A percentile compares a stretch with the other conserved stretches of the same genome.
phyloP scores from a whole-genome alignment of 2,329 filamentous ascomycete genomes.

The Pyrenochaeta sp. region DNA sequence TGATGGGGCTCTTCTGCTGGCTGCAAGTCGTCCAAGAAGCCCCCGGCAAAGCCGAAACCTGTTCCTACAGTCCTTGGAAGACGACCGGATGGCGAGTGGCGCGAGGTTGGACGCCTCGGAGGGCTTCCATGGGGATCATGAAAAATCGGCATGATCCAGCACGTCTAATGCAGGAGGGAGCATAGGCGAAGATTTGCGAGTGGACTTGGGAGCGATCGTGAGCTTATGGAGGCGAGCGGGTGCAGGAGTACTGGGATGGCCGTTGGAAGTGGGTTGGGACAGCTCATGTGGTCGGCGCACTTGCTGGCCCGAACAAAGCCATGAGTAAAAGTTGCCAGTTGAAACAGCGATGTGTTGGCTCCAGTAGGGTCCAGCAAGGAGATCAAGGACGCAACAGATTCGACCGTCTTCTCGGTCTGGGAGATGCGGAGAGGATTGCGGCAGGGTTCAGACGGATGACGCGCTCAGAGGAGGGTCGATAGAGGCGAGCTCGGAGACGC shows the following conservation, averaged over 20 bases:
- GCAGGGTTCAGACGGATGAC: constrained; percentile 36
- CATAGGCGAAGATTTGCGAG: constrained; percentile 31
- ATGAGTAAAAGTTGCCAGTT: constrained; percentile 38
- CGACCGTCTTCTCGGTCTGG: no score
- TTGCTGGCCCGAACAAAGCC: constrained; percentile 37
- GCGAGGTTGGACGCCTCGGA: constrained; percentile 25
- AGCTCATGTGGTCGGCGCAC: constrained; percentile 42
- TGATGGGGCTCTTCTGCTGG: constrained; percentile 8
- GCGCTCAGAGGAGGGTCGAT: constrained; percentile 28
- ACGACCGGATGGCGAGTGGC: constrained; percentile 20
- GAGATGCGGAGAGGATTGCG: constrained; percentile 30
- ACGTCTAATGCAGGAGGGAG: constrained; percentile 19
- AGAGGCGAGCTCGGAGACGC: constrained; percentile 31
- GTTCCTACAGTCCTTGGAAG: constrained; percentile 23
- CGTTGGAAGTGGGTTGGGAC: constrained; percentile 29
- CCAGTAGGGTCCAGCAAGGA: no score
- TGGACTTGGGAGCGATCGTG: constrained; percentile 13
- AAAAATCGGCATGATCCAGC: constrained; percentile 48
- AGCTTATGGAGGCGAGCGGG: constrained; percentile 11
- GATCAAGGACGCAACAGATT: no score
- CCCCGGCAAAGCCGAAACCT: constrained; percentile 10
- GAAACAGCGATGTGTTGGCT: constrained; percentile 42
- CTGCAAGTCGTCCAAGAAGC: constrained; percentile 14
- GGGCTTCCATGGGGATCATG: constrained; percentile 45
- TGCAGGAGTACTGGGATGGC: constrained; percentile 28